A percentile compares a stretch with the other conserved stretches of the same genome.
These are phyloP conservation scores for Cryptosporidium canis DNA, from an alignment of 169 alveolate genomes.

Conservation along the genomic window DNA sequence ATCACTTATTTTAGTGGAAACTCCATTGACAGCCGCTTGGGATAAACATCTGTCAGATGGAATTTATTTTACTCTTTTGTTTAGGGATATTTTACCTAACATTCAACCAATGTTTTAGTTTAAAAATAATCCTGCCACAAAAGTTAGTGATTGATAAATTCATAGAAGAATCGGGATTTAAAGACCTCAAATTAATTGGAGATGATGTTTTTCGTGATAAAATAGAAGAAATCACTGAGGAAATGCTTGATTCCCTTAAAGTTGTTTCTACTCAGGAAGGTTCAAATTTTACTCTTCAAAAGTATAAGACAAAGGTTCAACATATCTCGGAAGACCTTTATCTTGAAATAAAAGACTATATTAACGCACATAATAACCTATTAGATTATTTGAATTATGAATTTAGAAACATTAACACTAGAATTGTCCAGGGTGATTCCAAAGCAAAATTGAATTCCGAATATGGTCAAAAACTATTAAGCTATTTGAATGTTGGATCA, in stretches of 20 bases:
- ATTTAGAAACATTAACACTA: not conserved
- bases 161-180: not conserved
- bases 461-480: not conserved
- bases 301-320: slow-evolving; percentile 6
- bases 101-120: not conserved
- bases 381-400: not conserved
- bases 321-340: not conserved
- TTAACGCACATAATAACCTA: not conserved
- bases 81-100: not conserved
- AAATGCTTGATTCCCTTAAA: not conserved
- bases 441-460: not conserved
- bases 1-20: not conserved
- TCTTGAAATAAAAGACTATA: not conserved
- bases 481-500: not conserved
- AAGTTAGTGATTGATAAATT: slow-evolving; percentile 3
- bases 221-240: not conserved
- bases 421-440: not conserved
- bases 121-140: not conserved
- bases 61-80: not conserved
- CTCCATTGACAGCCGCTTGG: not conserved
- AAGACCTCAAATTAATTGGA: not conserved
- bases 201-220: not conserved
- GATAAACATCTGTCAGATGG: not conserved
- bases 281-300: not conserved
- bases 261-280: not conserved